Percentiles rank a stretch among this genome's conserved stretches.
Conservation (phyloP, 169 alveolate genomes). For the Toxoplasma gondii region DNA sequence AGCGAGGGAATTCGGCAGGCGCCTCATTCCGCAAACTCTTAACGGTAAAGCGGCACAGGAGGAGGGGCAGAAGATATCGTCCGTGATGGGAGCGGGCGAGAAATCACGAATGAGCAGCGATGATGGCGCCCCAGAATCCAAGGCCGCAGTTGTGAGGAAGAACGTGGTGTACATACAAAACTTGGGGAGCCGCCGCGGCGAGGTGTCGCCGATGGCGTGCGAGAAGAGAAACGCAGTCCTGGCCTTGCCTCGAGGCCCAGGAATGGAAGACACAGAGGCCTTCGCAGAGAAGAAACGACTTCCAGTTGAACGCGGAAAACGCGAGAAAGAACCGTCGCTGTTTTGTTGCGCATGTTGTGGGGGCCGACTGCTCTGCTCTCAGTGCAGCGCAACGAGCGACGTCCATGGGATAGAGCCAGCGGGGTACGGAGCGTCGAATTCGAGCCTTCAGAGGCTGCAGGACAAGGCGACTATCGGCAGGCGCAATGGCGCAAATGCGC, state of each 20-base stretch:
- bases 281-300: no score
- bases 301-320: no score
- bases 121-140: no score
- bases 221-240: not conserved
- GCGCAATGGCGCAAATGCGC: not conserved
- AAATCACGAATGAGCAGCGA: no score
- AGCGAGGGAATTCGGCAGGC: no score
- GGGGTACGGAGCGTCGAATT: not conserved
- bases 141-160: not conserved
- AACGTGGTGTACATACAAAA: not conserved
- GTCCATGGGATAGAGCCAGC: not conserved
- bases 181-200: not conserved
- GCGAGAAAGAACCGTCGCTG: not conserved
- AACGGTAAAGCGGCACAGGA: no score
- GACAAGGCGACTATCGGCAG: not conserved
- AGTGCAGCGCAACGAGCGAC: not conserved
- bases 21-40: no score
- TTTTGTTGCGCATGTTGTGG: slow-evolving; percentile 27
- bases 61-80: no score
- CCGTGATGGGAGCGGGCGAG: no score
- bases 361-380: not conserved
- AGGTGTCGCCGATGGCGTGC: not conserved
- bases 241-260: no score
- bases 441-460: not conserved
- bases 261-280: no score